A percentile compares a stretch with the other conserved stretches of the same genome.
Conservation (phyloP, 2,329 filamentous ascomycete genomes). For the Colletotrichum cereale region DNA sequence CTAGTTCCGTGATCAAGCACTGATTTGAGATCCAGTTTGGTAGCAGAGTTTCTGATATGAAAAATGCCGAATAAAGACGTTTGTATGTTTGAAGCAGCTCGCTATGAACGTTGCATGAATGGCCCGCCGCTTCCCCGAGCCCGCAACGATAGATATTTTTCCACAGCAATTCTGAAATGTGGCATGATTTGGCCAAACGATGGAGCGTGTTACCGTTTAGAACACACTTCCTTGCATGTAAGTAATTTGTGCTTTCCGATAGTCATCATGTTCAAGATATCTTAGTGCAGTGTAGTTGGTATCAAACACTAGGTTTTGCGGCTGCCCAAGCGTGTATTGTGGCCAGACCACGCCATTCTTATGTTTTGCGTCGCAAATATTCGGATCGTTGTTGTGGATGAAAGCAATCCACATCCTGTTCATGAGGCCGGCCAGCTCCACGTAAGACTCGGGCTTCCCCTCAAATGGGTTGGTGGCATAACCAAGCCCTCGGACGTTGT, state of each 20-base stretch:
- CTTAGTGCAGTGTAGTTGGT: slow-evolving; percentile 56
- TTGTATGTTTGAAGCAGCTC: no score
- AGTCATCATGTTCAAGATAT: slow-evolving; percentile 59
- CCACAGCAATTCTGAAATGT: no score
- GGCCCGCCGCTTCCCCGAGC: no score
- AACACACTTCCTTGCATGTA: slow-evolving; percentile 48
- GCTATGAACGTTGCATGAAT: no score
- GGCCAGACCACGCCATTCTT: slow-evolving; percentile 53
- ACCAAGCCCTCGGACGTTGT: slow-evolving; percentile 62
- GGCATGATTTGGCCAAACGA: background rate
- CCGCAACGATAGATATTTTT: no score
- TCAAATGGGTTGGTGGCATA: slow-evolving; percentile 63
- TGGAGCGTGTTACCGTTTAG: background rate
- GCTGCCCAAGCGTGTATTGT: slow-evolving; percentile 54
- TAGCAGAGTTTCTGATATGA: no score
- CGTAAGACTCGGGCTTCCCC: slow-evolving; percentile 55
- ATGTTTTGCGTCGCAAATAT: slow-evolving; percentile 37
- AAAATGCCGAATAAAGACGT: no score
- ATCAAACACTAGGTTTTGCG: slow-evolving; percentile 63
- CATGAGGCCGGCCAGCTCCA: slow-evolving; percentile 60
- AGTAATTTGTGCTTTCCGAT: slow-evolving; percentile 56
- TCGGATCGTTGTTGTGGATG: slow-evolving; percentile 59
- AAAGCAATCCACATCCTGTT: slow-evolving; percentile 65
- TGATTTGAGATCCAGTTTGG: no score
- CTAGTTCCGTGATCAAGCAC: no score